Conservation (phyloP, 1,284 basidiomycete genomes). For the Ceratobasidium sp. region DNA sequence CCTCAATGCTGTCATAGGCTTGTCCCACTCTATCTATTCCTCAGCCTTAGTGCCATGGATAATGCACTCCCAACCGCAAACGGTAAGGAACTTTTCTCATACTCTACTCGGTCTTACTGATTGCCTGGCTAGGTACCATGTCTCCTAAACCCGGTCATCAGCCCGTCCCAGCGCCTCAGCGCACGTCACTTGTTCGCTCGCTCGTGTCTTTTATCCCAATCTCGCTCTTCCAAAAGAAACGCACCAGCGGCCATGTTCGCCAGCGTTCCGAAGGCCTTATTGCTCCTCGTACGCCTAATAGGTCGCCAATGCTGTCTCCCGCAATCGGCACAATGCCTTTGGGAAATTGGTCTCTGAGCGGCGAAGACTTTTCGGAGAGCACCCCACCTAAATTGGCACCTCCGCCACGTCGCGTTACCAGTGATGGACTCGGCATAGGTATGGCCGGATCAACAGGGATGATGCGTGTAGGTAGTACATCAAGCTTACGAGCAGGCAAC, state of each 20-base stretch:
- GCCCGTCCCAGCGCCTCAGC: conserved; percentile 44
- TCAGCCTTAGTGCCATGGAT: conserved; percentile 93
- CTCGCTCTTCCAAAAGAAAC: conserved; percentile 48
- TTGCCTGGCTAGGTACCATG: not conserved
- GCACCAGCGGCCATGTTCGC: conserved; percentile 42
- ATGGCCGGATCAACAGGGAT: not conserved
- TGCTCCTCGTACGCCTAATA: conserved; percentile 58
- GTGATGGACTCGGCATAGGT: conserved; percentile 27
- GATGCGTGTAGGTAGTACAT: conserved; percentile 18
- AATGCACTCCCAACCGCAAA: conserved; percentile 76
- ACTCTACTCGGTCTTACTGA: not conserved
- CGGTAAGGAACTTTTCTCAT: conserved; percentile 15
- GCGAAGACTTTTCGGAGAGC: conserved; percentile 17
- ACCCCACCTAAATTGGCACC: conserved; percentile 12
- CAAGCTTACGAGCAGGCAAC: conserved; percentile 14
- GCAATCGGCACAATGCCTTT: conserved; percentile 17
- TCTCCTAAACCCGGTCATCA: conserved; percentile 27
- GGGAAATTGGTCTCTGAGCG: conserved; percentile 29
- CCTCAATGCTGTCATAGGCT: not conserved
- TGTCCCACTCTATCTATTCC: conserved; percentile 58
- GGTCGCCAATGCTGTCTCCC: conserved; percentile 42
- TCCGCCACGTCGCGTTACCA: conserved; percentile 23
- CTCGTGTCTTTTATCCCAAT: conserved; percentile 57
- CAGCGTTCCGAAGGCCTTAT: conserved; percentile 64
- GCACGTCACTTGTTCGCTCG: conserved; percentile 69